phyloP scores from a whole-genome alignment of 1,284 basidiomycete species.

The Rhizoctonia solani region DNA sequence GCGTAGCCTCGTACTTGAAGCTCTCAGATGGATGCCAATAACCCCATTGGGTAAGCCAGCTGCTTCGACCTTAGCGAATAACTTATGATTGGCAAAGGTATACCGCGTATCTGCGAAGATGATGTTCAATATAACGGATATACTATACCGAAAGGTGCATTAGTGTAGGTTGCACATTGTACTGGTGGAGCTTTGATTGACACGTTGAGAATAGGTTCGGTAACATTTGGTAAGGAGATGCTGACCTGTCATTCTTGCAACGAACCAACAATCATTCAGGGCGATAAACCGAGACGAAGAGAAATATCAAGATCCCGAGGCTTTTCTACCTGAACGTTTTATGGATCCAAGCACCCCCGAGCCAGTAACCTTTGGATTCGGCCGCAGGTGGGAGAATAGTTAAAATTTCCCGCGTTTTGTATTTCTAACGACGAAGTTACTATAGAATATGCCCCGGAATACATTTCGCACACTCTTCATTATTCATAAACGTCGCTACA shows the following conservation, averaged over 20 bases:
- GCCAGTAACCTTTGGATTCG: slow-evolving; percentile 7
- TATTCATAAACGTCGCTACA: slow-evolving; percentile 26
- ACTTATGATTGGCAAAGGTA: not conserved
- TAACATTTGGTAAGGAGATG: slow-evolving; percentile 22
- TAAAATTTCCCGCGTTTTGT: not conserved
- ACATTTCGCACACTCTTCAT: slow-evolving; percentile 17
- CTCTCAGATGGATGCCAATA: slow-evolving; percentile 7
- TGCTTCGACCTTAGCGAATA: not conserved
- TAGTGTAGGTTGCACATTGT: not conserved
- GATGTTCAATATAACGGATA: slow-evolving; percentile 11
- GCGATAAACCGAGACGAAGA: slow-evolving; percentile 9
- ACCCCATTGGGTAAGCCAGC: not conserved
- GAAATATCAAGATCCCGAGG: not conserved
- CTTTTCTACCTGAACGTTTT: slow-evolving; percentile 16
- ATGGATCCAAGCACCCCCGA: not conserved
- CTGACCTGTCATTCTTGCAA: not conserved
- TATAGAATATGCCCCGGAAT: slow-evolving; percentile 31
- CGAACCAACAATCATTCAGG: not conserved
- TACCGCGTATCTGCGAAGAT: slow-evolving; percentile 9
- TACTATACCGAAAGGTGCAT: slow-evolving; percentile 3
- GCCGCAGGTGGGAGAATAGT: not conserved
- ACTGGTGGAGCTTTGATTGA: not conserved
- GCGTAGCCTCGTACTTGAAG: slow-evolving; percentile 16
- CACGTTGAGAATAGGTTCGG: too few species aligned
- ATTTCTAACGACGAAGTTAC: not conserved